Conservation (phyloP, 495 filamentous ascomycete species). For the Podospora tetraspora region DNA sequence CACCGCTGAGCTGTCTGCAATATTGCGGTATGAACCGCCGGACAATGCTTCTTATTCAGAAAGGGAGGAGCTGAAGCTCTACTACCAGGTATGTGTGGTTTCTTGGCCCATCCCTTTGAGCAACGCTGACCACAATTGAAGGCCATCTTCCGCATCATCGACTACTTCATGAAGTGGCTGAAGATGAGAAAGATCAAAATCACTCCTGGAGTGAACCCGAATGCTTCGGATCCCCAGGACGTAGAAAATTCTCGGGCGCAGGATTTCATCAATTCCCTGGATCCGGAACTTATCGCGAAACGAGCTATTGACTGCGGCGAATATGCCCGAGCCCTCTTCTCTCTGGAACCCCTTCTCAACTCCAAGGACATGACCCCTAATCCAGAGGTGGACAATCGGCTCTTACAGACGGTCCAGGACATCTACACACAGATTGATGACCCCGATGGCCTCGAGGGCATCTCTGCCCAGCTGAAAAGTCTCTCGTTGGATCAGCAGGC, state of each 20-base stretch:
- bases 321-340: constrained; percentile 84
- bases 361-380: constrained; percentile 37
- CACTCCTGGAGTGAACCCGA: background rate
- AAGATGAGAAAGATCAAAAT: constrained; percentile 53
- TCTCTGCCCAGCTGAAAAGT: constrained; percentile 75
- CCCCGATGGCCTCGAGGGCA: constrained; percentile 91
- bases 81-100: constrained; percentile 63
- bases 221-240: background rate
- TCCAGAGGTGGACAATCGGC: constrained; percentile 38
- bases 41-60: constrained; percentile 47
- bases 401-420: constrained; percentile 75
- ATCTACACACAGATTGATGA: constrained; percentile 98
- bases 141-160: constrained; percentile 85
- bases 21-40: constrained; percentile 59
- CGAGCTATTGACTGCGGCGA: constrained; percentile 89
- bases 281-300: constrained; percentile 75
- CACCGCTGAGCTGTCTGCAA: constrained; percentile 60
- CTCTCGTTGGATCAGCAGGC: constrained; percentile 88
- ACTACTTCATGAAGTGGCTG: constrained; percentile 86
- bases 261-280: constrained; percentile 56
- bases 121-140: constrained; percentile 32
- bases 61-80: constrained; percentile 67
- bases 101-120: background rate
- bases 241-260: constrained; percentile 26
- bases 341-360: constrained; percentile 85